phyloP scores from a whole-genome alignment of 1,284 basidiomycete genomes.

The Neolentinus lepideus region DNA sequence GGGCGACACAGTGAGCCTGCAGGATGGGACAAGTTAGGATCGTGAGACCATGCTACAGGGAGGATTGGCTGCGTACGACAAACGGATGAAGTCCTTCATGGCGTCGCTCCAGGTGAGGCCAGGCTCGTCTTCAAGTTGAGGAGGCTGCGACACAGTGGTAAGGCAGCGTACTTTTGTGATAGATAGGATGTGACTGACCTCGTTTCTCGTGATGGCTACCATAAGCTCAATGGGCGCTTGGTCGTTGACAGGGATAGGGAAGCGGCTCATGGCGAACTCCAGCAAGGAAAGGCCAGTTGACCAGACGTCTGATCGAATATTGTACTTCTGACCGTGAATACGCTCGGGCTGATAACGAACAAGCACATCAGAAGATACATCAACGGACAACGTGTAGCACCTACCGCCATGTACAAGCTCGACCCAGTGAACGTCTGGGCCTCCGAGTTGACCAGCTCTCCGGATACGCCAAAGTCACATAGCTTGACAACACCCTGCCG shows the following conservation, averaged over 20 bases:
- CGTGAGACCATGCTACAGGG: no score
- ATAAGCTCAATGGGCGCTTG: conserved; percentile 90
- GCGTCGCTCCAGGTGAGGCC: conserved; percentile 74
- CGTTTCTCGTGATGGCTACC: conserved; percentile 82
- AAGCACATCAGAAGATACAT: conserved; percentile 9
- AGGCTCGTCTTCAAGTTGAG: conserved; percentile 70
- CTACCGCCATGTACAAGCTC: conserved; percentile 94
- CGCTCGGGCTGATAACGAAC: conserved; percentile 71
- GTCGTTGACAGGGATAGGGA: conserved; percentile 86
- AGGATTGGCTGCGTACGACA: conserved; percentile 66
- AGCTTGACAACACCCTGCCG: conserved; percentile 85
- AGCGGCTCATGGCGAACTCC: conserved; percentile 93
- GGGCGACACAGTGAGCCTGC: conserved; percentile 51
- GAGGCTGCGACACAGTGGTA: conserved; percentile 44
- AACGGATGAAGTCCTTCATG: conserved; percentile 91
- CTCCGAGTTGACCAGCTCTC: conserved; percentile 85
- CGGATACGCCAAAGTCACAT: conserved; percentile 95
- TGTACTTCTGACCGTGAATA: conserved; percentile 84
- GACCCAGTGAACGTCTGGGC: conserved; percentile 97
- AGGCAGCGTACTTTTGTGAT: neutral
- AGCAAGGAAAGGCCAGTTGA: conserved; percentile 91
- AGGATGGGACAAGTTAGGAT: neutral
- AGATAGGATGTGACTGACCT: conserved; percentile 34
- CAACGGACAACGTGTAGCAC: conserved; percentile 24
- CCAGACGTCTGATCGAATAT: conserved; percentile 97